Evolutionary conservation across 1,284 basidiomycete species (phyloP), one percentile per base, ranked within the genome.

Genomic region (Albatrellus sp.): DNA sequence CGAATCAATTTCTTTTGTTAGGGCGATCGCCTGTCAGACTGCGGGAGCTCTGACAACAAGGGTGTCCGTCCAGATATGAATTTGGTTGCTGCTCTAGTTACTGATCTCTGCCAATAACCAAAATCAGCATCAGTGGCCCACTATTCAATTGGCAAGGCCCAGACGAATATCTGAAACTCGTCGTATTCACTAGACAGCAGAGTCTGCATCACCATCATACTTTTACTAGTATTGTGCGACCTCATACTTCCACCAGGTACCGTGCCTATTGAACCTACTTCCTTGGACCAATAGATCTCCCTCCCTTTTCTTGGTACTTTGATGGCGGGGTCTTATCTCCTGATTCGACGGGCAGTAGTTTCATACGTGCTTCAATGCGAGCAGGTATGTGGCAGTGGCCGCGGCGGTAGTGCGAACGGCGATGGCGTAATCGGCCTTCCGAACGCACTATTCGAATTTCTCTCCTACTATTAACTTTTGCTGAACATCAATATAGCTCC

Each of bases 31-130:
- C 64, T 83, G 39, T 82, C 77, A 77, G 80, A 79, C 1, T 64
- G 80, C 48, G 81, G 80, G 7, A 69, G 65, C 46, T 63, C 61
- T 14, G 80, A 83, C 50, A 77, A 81, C 60, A 82, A 82, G 57
- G 67, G 71, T 17, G 73, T n/a, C n/a, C n/a, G n/a, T n/a, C n/a
- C n/a, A n/a, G n/a, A n/a, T n/a, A n/a, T n/a, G n/a, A n/a, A n/a
- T n/a, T n/a, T n/a, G n/a, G 32, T 33, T 33, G 32, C 32, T 33
- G 10, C 32, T 33, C 32, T 33, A 33, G 32, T 33, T n/a, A 33
- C 32, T 10, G 10, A 33, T 10, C 32, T 33, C 32, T 33, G 32
- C 10, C 10, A 33, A 10, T 33, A 10, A 33, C 32, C 10, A 33
- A 33, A 33, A n/a, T 33, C 32, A 10, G n/a, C n/a, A 33, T n/a